Evolutionary conservation across 2,329 filamentous ascomycete genomes (phyloP).

Genomic region (Tolypocladium ophioglossoides): DNA sequence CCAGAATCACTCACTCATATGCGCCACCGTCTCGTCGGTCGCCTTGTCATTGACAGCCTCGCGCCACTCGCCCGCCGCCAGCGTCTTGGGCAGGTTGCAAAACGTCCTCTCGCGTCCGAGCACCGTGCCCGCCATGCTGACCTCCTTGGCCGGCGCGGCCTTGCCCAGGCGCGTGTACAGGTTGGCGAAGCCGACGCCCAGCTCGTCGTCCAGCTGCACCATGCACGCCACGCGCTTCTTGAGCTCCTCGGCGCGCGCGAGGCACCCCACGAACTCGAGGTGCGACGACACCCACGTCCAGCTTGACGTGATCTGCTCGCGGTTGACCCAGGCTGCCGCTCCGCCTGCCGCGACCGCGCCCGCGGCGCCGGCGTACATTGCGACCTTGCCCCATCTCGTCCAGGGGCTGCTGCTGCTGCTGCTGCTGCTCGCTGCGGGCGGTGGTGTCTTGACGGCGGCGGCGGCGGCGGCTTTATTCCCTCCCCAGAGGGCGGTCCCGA

Average conservation of each 20-base stretch:
- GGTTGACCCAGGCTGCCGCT: constrained; percentile 76
- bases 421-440: constrained; percentile 3
- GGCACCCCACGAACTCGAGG: constrained; percentile 84
- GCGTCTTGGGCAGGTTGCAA: constrained; percentile 63
- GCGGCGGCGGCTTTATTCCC: constrained; percentile 13
- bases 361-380: constrained; percentile 76
- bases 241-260: constrained; percentile 75
- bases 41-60: constrained; percentile 70
- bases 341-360: constrained; percentile 73
- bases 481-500: constrained; percentile 60
- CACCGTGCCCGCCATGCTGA: constrained; percentile 44
- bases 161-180: constrained; percentile 77
- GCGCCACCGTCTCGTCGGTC: constrained; percentile 67
- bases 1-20: constrained; percentile 48
- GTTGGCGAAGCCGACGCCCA: constrained; percentile 70
- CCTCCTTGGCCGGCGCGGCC: constrained; percentile 45
- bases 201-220: constrained; percentile 50
- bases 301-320: constrained; percentile 67
- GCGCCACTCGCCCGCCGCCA: constrained; percentile 48
- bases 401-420: constrained; percentile 33
- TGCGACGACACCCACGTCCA: constrained; percentile 80
- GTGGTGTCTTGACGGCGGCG: constrained; percentile 5
- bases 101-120: constrained; percentile 72
- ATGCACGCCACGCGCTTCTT: constrained; percentile 61
- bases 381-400: constrained; percentile 76